These are phyloP conservation scores for Blastomyces silverae DNA, from an alignment of 2,329 filamentous ascomycete genomes.

Conservation along the genomic window DNA sequence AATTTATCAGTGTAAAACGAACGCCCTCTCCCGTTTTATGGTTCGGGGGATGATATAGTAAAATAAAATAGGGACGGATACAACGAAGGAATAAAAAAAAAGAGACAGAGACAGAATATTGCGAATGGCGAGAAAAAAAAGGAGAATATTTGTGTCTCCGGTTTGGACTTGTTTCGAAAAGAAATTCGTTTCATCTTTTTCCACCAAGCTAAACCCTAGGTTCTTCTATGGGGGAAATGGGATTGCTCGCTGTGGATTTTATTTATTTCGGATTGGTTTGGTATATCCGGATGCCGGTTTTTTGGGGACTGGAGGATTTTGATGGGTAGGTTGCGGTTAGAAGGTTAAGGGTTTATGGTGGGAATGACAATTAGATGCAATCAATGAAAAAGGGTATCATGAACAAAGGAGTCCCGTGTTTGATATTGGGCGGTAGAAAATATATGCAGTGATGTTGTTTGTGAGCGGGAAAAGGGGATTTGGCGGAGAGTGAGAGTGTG, in stretches of 20 bases:
- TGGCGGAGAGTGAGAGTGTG: neutral
- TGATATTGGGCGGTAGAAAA: constrained; percentile 6
- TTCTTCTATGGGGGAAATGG: neutral
- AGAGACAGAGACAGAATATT: neutral
- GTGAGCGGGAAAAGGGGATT: neutral
- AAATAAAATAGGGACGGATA: neutral
- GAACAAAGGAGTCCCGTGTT: neutral
- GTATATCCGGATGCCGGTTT: neutral
- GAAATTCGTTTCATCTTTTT: constrained; percentile 7
- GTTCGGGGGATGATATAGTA: constrained; percentile 3
- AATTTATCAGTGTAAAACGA: too few relatives aligned
- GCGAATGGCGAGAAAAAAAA: neutral
- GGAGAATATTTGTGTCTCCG: neutral
- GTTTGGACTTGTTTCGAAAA: neutral
- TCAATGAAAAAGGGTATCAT: constrained; percentile 10
- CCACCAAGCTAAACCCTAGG: neutral
- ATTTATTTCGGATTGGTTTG: neutral
- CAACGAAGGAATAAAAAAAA: neutral
- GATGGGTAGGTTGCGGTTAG: neutral
- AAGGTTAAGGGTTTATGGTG: neutral
- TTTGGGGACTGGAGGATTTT: neutral
- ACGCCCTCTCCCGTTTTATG: neutral
- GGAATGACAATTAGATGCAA: constrained; percentile 7
- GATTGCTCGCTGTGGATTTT: neutral
- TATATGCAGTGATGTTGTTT: constrained; percentile 4